A percentile compares a stretch with the other conserved stretches of the same genome.
Conservation (phyloP, 2,329 filamentous ascomycete species). For the Botrytis hyacinthi region DNA sequence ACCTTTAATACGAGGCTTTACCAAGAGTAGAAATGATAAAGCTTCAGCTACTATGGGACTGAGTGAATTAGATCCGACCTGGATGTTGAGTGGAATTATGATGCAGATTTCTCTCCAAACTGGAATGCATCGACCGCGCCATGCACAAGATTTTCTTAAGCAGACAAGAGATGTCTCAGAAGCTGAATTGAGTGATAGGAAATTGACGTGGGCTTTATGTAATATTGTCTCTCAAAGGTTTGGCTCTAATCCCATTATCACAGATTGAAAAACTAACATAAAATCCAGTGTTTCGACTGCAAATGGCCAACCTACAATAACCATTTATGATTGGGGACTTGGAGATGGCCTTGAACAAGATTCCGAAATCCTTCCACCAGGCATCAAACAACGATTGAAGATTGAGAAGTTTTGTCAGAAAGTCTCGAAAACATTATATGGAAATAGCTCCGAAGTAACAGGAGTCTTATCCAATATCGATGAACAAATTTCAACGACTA, state of each 20-base stretch:
- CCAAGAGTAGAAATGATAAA: constrained; percentile 23
- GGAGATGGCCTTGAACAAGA: constrained; percentile 43
- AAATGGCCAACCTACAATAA: constrained; percentile 65
- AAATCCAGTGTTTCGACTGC: constrained; percentile 57
- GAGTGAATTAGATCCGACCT: constrained; percentile 30
- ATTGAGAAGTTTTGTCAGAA: constrained; percentile 60
- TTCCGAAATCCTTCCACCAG: constrained; percentile 49
- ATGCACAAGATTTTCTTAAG: constrained; percentile 30
- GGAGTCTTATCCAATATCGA: constrained; percentile 41
- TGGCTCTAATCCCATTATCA: not conserved
- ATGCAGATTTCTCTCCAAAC: constrained; percentile 36
- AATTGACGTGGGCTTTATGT: constrained; percentile 66
- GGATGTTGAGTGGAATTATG: constrained; percentile 35
- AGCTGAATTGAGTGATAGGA: constrained; percentile 47
- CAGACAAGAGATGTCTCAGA: constrained; percentile 28
- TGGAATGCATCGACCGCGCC: constrained; percentile 32
- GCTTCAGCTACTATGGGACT: constrained; percentile 19
- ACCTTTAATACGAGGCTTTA: constrained; percentile 29
- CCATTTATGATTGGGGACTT: constrained; percentile 58
- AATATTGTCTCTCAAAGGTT: constrained; percentile 66
- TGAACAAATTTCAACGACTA: constrained; percentile 46
- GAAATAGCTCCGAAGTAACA: constrained; percentile 47
- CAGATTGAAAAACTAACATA: not conserved
- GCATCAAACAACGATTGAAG: constrained; percentile 49
- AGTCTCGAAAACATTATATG: constrained; percentile 55